Conservation (phyloP, 2,329 filamentous ascomycete species). For the Aspergillus japonicus region DNA sequence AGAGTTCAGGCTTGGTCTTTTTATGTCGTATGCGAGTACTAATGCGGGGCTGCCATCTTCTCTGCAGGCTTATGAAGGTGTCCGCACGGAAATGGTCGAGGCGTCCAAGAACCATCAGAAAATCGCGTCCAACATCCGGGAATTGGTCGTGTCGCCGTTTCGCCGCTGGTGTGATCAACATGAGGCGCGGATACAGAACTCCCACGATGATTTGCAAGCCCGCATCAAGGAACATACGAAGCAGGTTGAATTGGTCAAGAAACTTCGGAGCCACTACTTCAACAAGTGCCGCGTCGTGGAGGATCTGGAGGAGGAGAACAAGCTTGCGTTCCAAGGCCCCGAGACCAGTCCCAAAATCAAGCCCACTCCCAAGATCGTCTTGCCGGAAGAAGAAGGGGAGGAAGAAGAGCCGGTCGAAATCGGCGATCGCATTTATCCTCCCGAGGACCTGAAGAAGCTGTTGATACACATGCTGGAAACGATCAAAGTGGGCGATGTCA, state of each 20-base stretch:
- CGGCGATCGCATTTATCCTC: slow-evolving; percentile 80
- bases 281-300: slow-evolving; percentile 97
- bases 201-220: slow-evolving; percentile 87
- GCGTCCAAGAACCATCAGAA: slow-evolving; percentile 87
- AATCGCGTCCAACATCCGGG: slow-evolving; percentile 93
- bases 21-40: not conserved
- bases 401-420: slow-evolving; percentile 86
- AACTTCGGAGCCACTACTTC: slow-evolving; percentile 93
- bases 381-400: slow-evolving; percentile 66
- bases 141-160: slow-evolving; percentile 92
- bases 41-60: not conserved
- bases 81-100: slow-evolving; percentile 88
- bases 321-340: slow-evolving; percentile 92
- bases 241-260: slow-evolving; percentile 86
- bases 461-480: slow-evolving; percentile 80
- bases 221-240: slow-evolving; percentile 92
- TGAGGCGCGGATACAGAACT: slow-evolving; percentile 84
- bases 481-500: slow-evolving; percentile 84
- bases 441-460: slow-evolving; percentile 88
- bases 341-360: slow-evolving; percentile 62
- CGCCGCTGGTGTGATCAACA: slow-evolving; percentile 95
- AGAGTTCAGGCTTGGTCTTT: not conserved
- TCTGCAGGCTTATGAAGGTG: slow-evolving; percentile 82
- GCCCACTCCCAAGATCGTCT: slow-evolving; percentile 73
- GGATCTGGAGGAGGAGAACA: slow-evolving; percentile 97